phyloP scores from a whole-genome alignment of 192 early-diverging fungal species.

The Dispira parvispora region DNA sequence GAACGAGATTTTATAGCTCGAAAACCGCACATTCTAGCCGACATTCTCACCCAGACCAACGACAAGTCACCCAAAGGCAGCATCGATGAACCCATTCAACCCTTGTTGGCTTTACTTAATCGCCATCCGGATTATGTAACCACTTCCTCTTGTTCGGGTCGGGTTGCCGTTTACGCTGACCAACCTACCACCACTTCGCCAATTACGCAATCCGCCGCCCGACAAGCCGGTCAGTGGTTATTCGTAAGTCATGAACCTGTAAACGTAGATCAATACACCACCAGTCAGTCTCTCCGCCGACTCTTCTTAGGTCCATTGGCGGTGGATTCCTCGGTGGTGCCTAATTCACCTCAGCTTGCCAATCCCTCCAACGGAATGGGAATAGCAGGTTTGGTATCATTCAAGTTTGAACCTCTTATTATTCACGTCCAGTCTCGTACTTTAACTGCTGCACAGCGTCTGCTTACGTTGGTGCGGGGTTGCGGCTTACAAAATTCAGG shows the following conservation, averaged over 20 bases:
- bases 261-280: slow-evolving; percentile 3
- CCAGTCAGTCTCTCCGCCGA: slow-evolving; percentile 11
- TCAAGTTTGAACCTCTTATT: slow-evolving; percentile 38
- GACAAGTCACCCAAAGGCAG: slow-evolving; percentile 38
- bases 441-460: slow-evolving; percentile 24
- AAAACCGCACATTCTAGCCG: slow-evolving; percentile 2
- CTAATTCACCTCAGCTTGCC: not conserved
- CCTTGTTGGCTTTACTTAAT: slow-evolving; percentile 29
- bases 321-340: slow-evolving; percentile 20
- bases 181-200: slow-evolving; percentile 2
- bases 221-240: slow-evolving; percentile 24
- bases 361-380: slow-evolving; percentile 1
- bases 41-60: slow-evolving; percentile 12
- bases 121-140: slow-evolving; percentile 33
- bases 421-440: slow-evolving; percentile 33
- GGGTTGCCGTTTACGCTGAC: slow-evolving; percentile 30
- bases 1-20: slow-evolving; percentile 6
- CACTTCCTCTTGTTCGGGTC: slow-evolving; percentile 34
- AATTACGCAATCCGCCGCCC: not conserved
- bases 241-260: slow-evolving; percentile 31
- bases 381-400: slow-evolving; percentile 20
- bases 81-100: slow-evolving; percentile 30
- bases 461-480: slow-evolving; percentile 25
- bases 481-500: slow-evolving; percentile 34
- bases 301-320: slow-evolving; percentile 12